Evolutionary conservation across 495 filamentous ascomycete species (phyloP).

Genomic region (Immersiella caudata): DNA sequence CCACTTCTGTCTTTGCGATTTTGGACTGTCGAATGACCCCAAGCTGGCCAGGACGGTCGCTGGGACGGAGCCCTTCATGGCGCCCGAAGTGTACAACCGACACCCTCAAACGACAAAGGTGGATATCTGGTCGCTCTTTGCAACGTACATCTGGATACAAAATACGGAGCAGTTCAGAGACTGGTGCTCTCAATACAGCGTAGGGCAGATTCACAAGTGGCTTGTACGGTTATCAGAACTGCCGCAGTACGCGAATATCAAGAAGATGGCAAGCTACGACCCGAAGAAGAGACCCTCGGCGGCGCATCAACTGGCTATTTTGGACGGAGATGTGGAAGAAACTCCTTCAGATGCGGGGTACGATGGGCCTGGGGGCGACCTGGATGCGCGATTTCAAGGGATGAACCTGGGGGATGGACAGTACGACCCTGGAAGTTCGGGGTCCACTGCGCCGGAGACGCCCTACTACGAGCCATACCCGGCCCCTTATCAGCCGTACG

Average conservation of each 20-base stretch:
- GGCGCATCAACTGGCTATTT: conserved; percentile 22
- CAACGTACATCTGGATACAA: conserved; percentile 43
- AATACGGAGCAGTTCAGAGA: conserved; percentile 30
- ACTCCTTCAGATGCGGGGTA: background rate
- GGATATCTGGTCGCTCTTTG: conserved; percentile 50
- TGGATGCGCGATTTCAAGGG: conserved; percentile 14
- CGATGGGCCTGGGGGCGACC: background rate
- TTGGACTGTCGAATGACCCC: conserved; percentile 39
- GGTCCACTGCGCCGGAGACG: conserved; percentile 20
- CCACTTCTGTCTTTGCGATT: conserved; percentile 41
- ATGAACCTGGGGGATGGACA: conserved; percentile 22
- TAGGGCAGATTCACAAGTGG: conserved; percentile 27
- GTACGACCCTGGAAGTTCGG: conserved; percentile 17
- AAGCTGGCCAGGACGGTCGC: conserved; percentile 24
- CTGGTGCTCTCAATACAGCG: conserved; percentile 19
- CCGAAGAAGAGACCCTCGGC: conserved; percentile 31
- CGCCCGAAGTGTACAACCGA: conserved; percentile 36
- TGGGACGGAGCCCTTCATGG: conserved; percentile 39
- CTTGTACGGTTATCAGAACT: conserved; percentile 20
- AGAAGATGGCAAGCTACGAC: conserved; percentile 30
- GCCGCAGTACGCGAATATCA: conserved; percentile 23
- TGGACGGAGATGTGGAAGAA: conserved; percentile 17
- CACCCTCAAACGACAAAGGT: conserved; percentile 39
- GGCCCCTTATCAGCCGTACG: background rate
- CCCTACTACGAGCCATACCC: conserved; percentile 36